These are phyloP conservation scores for Farysia itapuensis DNA, from an alignment of 1,284 basidiomycete species.

Conservation along the genomic window DNA sequence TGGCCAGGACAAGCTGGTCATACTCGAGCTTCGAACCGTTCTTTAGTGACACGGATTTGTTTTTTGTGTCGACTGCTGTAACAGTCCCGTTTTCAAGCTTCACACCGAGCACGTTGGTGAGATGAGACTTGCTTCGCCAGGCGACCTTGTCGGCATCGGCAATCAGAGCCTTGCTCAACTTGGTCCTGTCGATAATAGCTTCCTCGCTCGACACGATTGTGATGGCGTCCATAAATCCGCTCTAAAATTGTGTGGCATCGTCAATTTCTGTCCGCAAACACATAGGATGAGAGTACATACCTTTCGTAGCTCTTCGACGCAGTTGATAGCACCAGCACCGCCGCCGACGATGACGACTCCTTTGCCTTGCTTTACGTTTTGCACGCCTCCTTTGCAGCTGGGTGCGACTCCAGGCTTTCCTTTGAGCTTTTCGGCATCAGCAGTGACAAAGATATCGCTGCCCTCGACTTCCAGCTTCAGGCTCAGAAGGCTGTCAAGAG, in stretches of 20 bases:
- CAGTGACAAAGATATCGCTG: slow-evolving; percentile 79
- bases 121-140: slow-evolving; percentile 72
- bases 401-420: slow-evolving; percentile 47
- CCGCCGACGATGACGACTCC: slow-evolving; percentile 84
- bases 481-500: slow-evolving; percentile 77
- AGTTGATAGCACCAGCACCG: slow-evolving; percentile 77
- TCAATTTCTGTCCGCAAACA: not conserved
- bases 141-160: slow-evolving; percentile 76
- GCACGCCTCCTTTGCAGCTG: slow-evolving; percentile 49
- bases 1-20: slow-evolving; percentile 61
- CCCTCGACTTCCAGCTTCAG: slow-evolving; percentile 72
- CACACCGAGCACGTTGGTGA: slow-evolving; percentile 79
- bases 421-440: slow-evolving; percentile 69
- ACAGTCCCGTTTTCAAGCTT: slow-evolving; percentile 68
- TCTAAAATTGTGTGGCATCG: too few species aligned
- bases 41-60: slow-evolving; percentile 58
- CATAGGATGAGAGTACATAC: too few species aligned
- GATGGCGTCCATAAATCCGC: slow-evolving; percentile 76
- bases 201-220: slow-evolving; percentile 78
- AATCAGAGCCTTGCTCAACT: slow-evolving; percentile 83
- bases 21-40: slow-evolving; percentile 57
- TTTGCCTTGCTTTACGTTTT: slow-evolving; percentile 62
- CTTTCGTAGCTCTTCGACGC: slow-evolving; percentile 81
- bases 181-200: slow-evolving; percentile 85
- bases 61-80: slow-evolving; percentile 34